phyloP scores from a whole-genome alignment of 2,329 filamentous ascomycete species.

The Celoporthe dispersa region DNA sequence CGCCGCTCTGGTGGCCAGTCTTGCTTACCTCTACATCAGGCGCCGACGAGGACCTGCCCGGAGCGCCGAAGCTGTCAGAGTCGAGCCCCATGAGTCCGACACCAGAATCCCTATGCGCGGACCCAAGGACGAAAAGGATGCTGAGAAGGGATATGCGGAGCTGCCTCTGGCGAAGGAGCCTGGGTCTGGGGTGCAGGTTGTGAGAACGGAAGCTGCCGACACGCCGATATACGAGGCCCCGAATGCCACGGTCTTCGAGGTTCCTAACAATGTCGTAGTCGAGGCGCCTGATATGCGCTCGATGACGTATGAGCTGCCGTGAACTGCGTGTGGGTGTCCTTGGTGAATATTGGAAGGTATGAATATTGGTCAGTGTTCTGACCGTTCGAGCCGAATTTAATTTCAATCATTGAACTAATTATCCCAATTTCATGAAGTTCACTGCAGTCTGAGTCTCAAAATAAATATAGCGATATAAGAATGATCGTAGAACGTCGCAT shows the following conservation, averaged over 20 bases:
- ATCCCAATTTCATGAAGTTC: neutral
- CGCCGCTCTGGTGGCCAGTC: neutral
- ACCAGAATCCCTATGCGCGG: neutral
- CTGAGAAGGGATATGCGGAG: neutral
- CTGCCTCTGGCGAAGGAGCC: neutral
- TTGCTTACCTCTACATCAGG: neutral
- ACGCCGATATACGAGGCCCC: neutral
- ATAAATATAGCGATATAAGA: no score
- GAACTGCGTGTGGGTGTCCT: neutral
- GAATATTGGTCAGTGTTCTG: neutral
- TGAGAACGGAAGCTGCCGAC: neutral
- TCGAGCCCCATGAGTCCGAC: neutral
- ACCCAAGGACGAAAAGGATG: neutral
- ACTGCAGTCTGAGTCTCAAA: neutral
- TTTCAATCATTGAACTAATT: neutral
- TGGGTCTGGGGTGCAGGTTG: neutral
- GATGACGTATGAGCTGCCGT: neutral
- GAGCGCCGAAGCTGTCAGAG: neutral
- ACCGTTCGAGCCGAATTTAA: neutral
- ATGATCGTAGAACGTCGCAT: neutral
- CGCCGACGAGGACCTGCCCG: neutral
- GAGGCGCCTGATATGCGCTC: neutral
- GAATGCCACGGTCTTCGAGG: no score
- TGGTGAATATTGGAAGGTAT: neutral
- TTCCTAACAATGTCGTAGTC: neutral